Base-by-base conservation (phyloP, 306 rosid genomes). In the Castanea crenata region DNA sequence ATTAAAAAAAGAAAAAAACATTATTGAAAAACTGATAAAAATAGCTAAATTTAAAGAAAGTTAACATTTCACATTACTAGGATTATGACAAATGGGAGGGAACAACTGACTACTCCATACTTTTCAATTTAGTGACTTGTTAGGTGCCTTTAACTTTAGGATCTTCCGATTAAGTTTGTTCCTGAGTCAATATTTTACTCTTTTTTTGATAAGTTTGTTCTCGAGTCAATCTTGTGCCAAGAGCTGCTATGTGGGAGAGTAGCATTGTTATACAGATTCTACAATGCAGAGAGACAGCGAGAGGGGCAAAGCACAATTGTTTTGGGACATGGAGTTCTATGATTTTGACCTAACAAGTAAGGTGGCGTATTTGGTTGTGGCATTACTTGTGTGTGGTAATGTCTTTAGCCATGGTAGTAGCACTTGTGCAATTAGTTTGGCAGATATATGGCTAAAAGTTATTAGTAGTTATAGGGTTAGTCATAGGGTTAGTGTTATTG, bases 301-400 rank as follows among this genome's bases (percentile, higher is more conserved):
- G 2, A 23, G 32, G 16, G 16, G 54, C 69, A 73, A 41, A 31
- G 25, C 61, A 23, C 51, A 76, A 52, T 79, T 79, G 68, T 56
- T 83, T 76, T 79, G 72, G 38, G 78, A 71, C 76, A 25, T 71
- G 46, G 46, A 41, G 46, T 8, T 3, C 32, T 34, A 1, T 59
- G 71, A n/a, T 41, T 52, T 16, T 63, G 64, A 7, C 21, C 15
- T 58, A 58, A 7, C 46, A 8, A 20, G 3, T 59, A 21, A 23
- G 65, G 16, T 59, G 32, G 31, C 23, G 25, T 59, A 59, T 59
- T 14, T 59, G 29, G 32, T 23, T 59, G 16, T 59, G 32, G 29
- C 10, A 16, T 9, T 58, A 58, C 4, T 58, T 5, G 16, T 59
- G 32, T 59, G 32, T 23, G 65, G 65, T 23, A 23, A 59, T 59